A percentile compares a stretch with the other conserved stretches of the same genome.
Conservation (phyloP, 2,329 filamentous ascomycete species). For the Ascosphaera apis region DNA sequence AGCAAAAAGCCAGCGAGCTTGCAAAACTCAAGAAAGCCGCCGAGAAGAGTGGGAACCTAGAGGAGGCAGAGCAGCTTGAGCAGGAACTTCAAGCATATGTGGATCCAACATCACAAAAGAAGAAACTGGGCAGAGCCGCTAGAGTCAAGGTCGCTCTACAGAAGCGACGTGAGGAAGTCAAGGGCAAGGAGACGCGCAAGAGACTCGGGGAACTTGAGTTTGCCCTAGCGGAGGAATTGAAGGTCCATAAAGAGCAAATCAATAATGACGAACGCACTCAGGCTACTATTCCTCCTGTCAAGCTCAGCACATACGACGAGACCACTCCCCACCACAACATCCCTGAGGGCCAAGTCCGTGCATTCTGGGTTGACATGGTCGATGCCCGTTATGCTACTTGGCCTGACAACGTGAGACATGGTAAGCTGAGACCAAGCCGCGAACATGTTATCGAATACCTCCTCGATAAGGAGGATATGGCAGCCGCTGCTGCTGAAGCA, state of each 20-base stretch:
- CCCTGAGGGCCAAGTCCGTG: constrained; percentile 16
- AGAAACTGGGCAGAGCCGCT: not conserved
- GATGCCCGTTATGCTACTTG: constrained; percentile 21
- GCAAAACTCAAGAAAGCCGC: not conserved
- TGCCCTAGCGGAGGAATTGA: not conserved
- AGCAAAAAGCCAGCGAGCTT: not conserved
- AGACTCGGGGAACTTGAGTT: not conserved
- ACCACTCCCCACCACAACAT: constrained; percentile 9
- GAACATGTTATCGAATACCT: constrained; percentile 14
- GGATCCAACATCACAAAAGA: not conserved
- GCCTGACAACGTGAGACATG: constrained; percentile 22
- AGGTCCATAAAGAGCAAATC: not conserved
- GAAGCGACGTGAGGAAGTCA: not conserved
- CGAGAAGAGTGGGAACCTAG: not conserved
- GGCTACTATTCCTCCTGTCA: not conserved
- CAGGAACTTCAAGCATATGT: not conserved
- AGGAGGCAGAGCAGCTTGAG: not conserved
- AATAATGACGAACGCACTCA: not conserved
- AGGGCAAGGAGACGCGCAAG: not conserved
- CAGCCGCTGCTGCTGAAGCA: constrained; percentile 1
- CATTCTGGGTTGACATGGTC: constrained; percentile 23
- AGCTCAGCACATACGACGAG: not conserved
- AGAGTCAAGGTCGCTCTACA: not conserved
- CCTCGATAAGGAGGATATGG: constrained; percentile 7
- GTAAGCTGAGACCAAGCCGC: constrained; percentile 15